These are phyloP conservation scores for Globisporangium irregulare DNA, from an alignment of 352 stramenopile genomes.

Conservation along the genomic window DNA sequence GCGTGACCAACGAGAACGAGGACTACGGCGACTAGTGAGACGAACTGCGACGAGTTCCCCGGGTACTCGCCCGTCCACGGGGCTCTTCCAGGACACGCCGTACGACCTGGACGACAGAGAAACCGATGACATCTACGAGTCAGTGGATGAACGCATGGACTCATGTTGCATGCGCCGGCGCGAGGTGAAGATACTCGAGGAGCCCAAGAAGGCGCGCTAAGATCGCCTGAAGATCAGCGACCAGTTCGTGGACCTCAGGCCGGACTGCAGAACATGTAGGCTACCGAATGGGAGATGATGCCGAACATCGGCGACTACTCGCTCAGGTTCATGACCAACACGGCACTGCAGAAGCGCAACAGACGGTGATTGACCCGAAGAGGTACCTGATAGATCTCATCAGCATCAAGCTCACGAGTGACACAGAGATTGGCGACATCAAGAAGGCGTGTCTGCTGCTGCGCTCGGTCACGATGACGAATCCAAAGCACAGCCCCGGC, in stretches of 20 bases:
- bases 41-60: conserved; percentile 91
- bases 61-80: conserved; percentile 80
- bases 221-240: conserved; percentile 94
- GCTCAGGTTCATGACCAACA: conserved; percentile 89
- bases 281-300: conserved; percentile 95
- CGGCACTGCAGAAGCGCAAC: conserved; percentile 89
- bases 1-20: conserved; percentile 84
- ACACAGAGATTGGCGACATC: conserved; percentile 97
- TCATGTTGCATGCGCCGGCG: conserved; percentile 83
- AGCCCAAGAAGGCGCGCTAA: conserved; percentile 84
- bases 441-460: conserved; percentile 97
- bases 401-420: conserved; percentile 90
- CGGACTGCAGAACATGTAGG: conserved; percentile 87
- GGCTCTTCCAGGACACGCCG: conserved; percentile 89
- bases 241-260: conserved; percentile 97
- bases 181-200: conserved; percentile 79
- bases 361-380: conserved; percentile 89
- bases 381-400: conserved; percentile 98
- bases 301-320: conserved; percentile 97
- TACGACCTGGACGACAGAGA: conserved; percentile 97
- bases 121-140: conserved; percentile 95
- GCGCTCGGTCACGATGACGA: conserved; percentile 96
- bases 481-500: conserved; percentile 97
- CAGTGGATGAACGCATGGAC: conserved; percentile 96
- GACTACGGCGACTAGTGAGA: conserved; percentile 89